Conservation (phyloP, 1,284 basidiomycete genomes). For the Cutaneotrichosporon curvatum region DNA sequence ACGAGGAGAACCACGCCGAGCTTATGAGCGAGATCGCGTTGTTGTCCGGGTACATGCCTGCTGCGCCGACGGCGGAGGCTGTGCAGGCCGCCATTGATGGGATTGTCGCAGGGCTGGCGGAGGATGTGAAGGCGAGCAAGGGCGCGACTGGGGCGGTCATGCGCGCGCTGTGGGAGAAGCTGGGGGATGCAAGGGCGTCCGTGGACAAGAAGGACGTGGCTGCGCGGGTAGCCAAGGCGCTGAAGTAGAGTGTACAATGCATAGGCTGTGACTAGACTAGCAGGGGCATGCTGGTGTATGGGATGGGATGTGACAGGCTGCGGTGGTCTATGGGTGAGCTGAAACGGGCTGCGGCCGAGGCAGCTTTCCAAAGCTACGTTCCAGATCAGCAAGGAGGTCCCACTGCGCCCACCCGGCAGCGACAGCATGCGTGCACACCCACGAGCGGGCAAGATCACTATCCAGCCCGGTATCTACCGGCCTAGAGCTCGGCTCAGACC, state of each 20-base stretch:
- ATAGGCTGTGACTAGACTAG: too few relatives aligned
- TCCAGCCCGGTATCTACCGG: neutral
- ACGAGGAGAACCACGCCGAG: conserved; percentile 29
- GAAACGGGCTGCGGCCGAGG: too few relatives aligned
- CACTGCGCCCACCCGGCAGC: conserved; percentile 74
- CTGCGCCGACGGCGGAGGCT: conserved; percentile 27
- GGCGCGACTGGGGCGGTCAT: conserved; percentile 33
- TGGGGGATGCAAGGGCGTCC: conserved; percentile 31
- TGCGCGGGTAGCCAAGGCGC: conserved; percentile 30
- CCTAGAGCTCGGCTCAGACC: conserved; percentile 4
- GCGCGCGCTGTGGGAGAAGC: conserved; percentile 36
- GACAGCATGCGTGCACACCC: conserved; percentile 71
- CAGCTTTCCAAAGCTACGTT: too few relatives aligned
- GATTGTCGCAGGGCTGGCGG: conserved; percentile 23
- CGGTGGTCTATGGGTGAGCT: too few relatives aligned
- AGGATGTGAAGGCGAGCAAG: conserved; percentile 23
- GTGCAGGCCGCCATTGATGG: conserved; percentile 27
- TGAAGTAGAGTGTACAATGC: conserved; percentile 26
- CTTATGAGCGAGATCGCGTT: conserved; percentile 31
- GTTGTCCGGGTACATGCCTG: conserved; percentile 32
- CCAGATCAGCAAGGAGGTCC: conserved; percentile 68
- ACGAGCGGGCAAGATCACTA: conserved; percentile 51
- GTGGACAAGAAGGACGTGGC: conserved; percentile 43
- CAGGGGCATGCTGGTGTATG: too few relatives aligned
- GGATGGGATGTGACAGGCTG: too few relatives aligned